Percentiles rank a stretch among this genome's conserved stretches.
phyloP scores from a whole-genome alignment of 106 monocot species.

The Dendrobium catenatum region DNA sequence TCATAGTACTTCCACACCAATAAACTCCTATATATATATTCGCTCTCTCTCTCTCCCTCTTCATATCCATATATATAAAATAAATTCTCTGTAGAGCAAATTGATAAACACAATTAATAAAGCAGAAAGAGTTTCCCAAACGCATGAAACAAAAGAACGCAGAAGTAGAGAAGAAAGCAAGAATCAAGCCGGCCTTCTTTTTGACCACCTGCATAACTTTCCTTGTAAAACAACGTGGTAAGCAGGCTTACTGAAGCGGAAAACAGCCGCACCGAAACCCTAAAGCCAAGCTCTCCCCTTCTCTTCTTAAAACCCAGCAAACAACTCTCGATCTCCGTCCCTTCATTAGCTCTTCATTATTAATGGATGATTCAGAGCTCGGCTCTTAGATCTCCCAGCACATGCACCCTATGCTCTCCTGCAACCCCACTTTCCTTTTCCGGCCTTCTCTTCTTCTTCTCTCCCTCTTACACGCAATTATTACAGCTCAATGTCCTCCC shows the following conservation, averaged over 20 bases:
- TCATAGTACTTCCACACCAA: neutral
- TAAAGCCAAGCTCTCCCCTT: neutral
- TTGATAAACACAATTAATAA: neutral
- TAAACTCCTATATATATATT: neutral
- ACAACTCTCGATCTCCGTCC: neutral
- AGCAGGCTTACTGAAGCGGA: neutral
- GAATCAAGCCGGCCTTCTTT: slow-evolving; percentile 2
- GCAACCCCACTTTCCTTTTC: slow-evolving; percentile 1
- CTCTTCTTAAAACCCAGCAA: neutral
- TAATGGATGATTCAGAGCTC: neutral
- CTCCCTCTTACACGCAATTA: neutral
- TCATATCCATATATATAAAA: too few species aligned
- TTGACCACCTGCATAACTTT: slow-evolving; percentile 5
- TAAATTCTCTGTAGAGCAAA: neutral
- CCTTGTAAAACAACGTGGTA: neutral
- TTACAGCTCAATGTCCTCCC: neutral
- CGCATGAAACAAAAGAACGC: neutral
- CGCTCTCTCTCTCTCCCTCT: too few species aligned
- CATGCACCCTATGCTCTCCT: neutral
- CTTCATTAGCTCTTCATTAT: neutral
- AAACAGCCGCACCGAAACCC: neutral
- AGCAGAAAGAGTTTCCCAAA: neutral
- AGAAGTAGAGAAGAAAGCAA: neutral
- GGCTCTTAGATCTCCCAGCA: slow-evolving; percentile 1
- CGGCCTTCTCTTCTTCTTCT: neutral